phyloP scores from a whole-genome alignment of 805 yeast species.

The Candida gorgasii region DNA sequence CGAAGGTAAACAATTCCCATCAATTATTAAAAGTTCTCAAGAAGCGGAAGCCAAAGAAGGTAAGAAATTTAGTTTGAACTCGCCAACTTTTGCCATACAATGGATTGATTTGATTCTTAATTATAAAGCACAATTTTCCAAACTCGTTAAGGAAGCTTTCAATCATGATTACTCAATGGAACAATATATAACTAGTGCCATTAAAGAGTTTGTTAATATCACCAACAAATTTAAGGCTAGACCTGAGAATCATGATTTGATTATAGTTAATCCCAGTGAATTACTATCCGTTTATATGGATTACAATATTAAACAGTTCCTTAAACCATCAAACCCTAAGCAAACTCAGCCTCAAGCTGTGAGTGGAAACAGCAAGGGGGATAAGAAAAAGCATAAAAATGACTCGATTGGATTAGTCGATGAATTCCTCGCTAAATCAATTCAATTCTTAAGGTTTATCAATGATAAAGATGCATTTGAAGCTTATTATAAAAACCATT shows the following conservation, averaged over 20 bases:
- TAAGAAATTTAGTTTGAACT: constrained; percentile 3
- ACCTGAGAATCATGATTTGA: constrained; percentile 28
- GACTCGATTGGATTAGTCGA: constrained; percentile 18
- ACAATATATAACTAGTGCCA: constrained; percentile 58
- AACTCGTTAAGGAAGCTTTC: constrained; percentile 50
- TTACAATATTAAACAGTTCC: constrained; percentile 35
- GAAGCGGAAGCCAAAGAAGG: not conserved
- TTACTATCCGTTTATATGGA: constrained; percentile 43
- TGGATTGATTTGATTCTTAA: constrained; percentile 66
- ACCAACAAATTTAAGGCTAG: constrained; percentile 29
- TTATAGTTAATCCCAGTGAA: constrained; percentile 37
- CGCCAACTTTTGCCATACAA: constrained; percentile 54
- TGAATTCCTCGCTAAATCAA: constrained; percentile 52
- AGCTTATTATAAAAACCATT: constrained; percentile 77
- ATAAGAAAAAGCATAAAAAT: not conserved
- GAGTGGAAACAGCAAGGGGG: too few relatives aligned
- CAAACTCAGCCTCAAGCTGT: not conserved
- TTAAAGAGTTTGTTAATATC: constrained; percentile 61
- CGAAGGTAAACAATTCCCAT: constrained; percentile 41
- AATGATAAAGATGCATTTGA: constrained; percentile 87
- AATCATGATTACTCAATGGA: constrained; percentile 49
- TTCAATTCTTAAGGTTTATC: constrained; percentile 64
- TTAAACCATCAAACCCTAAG: constrained; percentile 21
- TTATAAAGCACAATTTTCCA: constrained; percentile 52
- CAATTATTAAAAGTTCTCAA: constrained; percentile 21